Conservation (phyloP, 2,329 filamentous ascomycete genomes). For the Paecilomyces variotii region DNA sequence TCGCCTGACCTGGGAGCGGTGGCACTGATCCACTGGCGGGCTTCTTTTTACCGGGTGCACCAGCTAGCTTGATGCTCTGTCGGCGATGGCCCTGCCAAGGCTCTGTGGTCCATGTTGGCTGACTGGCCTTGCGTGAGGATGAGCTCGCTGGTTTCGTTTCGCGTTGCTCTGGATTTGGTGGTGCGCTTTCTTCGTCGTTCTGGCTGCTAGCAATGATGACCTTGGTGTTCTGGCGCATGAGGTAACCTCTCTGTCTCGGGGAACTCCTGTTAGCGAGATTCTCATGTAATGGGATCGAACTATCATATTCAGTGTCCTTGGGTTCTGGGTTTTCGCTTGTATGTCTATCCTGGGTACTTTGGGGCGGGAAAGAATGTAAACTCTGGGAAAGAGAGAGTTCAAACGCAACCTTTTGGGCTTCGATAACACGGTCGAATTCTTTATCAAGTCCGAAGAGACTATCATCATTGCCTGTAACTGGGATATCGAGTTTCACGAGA, state of each 20-base stretch:
- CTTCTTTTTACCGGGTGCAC: slow-evolving; percentile 54
- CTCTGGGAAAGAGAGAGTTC: slow-evolving; percentile 35
- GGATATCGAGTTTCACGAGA: slow-evolving; percentile 74
- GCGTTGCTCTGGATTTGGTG: slow-evolving; percentile 23
- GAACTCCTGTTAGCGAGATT: slow-evolving; percentile 56
- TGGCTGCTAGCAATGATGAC: slow-evolving; percentile 80
- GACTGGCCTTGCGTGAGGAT: slow-evolving; percentile 66
- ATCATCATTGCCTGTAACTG: slow-evolving; percentile 61
- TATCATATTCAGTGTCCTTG: slow-evolving; percentile 19
- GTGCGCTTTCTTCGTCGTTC: slow-evolving; percentile 49
- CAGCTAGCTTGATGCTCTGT: slow-evolving; percentile 52
- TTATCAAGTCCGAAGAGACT: slow-evolving; percentile 73
- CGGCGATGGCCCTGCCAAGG: slow-evolving; percentile 88
- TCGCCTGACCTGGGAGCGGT: slow-evolving; percentile 80
- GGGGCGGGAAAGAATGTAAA: slow-evolving; percentile 11
- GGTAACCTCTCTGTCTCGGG: slow-evolving; percentile 81
- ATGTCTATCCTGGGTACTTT: slow-evolving; percentile 4
- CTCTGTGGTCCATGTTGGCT: slow-evolving; percentile 92
- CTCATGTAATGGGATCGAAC: slow-evolving; percentile 21
- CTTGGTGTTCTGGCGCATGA: slow-evolving; percentile 98
- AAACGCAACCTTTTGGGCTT: slow-evolving; percentile 87
- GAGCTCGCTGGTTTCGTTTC: slow-evolving; percentile 54
- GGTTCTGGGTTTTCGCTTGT: slow-evolving; percentile 12
- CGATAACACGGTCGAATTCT: slow-evolving; percentile 91
- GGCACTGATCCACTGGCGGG: slow-evolving; percentile 59